phyloP scores from a whole-genome alignment of 768 basidiomycete genomes.

The Naematelia aurantialba region DNA sequence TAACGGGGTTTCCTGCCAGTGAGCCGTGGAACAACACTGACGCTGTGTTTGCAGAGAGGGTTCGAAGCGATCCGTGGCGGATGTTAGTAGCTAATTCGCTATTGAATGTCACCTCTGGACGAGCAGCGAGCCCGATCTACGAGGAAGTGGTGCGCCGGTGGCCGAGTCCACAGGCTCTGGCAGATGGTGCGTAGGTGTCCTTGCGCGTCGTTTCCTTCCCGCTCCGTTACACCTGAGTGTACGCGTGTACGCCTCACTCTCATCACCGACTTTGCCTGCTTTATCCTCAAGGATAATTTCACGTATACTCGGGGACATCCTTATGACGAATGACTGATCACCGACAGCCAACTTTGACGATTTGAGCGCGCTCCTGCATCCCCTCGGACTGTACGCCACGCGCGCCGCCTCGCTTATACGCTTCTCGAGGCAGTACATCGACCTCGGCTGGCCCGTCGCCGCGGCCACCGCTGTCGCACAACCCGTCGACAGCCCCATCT shows the following conservation, averaged over 20 bases:
- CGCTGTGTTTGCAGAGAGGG: constrained; percentile 22
- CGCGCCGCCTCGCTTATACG: constrained; percentile 60
- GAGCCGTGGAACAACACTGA: background rate
- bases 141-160: constrained; percentile 59
- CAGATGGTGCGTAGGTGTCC: constrained; percentile 58
- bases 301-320: too few relatives aligned
- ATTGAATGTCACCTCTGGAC: constrained; percentile 67
- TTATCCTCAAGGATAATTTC: too few relatives aligned
- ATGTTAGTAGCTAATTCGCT: constrained; percentile 64
- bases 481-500: background rate
- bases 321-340: too few relatives aligned
- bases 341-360: constrained; percentile 54
- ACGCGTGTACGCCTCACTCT: too few relatives aligned
- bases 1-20: background rate
- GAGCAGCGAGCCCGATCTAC: constrained; percentile 64
- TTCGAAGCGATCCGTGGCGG: constrained; percentile 59
- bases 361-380: constrained; percentile 55
- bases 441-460: constrained; percentile 26
- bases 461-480: too few relatives aligned
- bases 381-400: constrained; percentile 61
- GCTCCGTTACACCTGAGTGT: too few relatives aligned
- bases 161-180: constrained; percentile 60
- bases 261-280: too few relatives aligned
- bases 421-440: constrained; percentile 58
- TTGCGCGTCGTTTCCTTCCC: too few relatives aligned